Evolutionary conservation across 352 stramenopile species (phyloP).

Genomic region (Phytophthora tentaculata): DNA sequence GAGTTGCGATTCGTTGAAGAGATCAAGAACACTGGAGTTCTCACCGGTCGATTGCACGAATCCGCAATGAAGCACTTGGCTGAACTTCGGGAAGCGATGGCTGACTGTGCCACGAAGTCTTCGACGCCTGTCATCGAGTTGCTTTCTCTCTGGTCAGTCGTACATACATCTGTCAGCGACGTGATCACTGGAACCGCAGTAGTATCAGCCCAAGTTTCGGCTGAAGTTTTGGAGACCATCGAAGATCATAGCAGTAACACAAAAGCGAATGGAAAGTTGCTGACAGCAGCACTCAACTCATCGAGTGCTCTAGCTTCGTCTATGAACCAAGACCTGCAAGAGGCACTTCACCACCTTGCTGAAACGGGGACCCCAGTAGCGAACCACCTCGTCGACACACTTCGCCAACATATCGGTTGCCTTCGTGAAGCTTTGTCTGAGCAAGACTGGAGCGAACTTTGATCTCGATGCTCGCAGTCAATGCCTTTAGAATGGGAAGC

Average conservation of each 20-base stretch:
- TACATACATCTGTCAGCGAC: neutral
- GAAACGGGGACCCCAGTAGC: neutral
- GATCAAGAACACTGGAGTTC: neutral
- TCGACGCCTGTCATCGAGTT: neutral
- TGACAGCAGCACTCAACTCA: neutral
- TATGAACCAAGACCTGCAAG: neutral
- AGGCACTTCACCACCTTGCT: neutral
- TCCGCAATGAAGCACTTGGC: neutral
- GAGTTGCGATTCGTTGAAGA: constrained; percentile 4
- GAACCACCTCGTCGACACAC: neutral
- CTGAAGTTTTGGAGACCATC: neutral
- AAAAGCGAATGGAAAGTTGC: neutral
- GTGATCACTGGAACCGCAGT: neutral
- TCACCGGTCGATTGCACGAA: neutral
- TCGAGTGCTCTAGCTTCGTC: neutral
- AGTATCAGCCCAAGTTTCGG: too few relatives aligned
- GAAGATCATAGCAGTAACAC: neutral
- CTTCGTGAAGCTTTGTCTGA: constrained; percentile 1
- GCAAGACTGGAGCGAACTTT: constrained; percentile 1
- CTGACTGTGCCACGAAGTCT: constrained; percentile 1
- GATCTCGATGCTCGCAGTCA: neutral
- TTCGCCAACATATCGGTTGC: neutral
- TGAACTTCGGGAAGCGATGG: neutral
- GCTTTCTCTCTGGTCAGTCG: constrained; percentile 3
- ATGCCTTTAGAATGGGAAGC: neutral